Percentiles rank a stretch among this genome's conserved stretches.
phyloP scores from a whole-genome alignment of 495 filamentous ascomycete genomes.

The Schizothecium vesticola region DNA sequence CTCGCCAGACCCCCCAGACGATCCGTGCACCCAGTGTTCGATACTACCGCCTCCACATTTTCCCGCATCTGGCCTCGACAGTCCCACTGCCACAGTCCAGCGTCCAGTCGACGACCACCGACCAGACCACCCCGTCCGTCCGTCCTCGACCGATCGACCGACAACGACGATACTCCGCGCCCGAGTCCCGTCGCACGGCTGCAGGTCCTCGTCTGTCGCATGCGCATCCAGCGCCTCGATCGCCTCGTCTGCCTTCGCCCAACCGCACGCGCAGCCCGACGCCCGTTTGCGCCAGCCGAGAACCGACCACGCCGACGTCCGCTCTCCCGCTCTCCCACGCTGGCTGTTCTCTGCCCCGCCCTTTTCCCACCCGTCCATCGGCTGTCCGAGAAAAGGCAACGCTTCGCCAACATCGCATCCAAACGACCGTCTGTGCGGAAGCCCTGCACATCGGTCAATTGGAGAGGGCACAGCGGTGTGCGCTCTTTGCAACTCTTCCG shows the following conservation, averaged over 20 bases:
- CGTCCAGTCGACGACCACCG: not conserved
- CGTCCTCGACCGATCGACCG: not conserved
- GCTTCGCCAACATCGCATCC: constrained; percentile 6
- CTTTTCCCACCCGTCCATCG: constrained; percentile 5
- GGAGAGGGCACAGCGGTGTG: not conserved
- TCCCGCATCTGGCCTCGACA: not conserved
- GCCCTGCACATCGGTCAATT: not conserved
- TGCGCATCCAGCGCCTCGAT: not conserved
- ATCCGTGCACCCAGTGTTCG: not conserved
- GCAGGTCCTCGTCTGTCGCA: constrained; percentile 1
- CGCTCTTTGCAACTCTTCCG: constrained; percentile 7
- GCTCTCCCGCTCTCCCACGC: too few species aligned
- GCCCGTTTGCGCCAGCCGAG: too few species aligned
- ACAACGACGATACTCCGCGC: not conserved
- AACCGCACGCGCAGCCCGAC: not conserved
- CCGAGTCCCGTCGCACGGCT: not conserved
- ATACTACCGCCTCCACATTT: constrained; percentile 5
- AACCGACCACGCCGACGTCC: too few species aligned
- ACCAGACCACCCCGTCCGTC: not conserved
- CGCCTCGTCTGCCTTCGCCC: not conserved
- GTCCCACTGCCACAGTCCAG: not conserved
- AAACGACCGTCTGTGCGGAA: constrained; percentile 14
- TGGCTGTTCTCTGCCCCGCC: too few species aligned
- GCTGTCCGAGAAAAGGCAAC: not conserved
- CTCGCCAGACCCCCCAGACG: not conserved